Evolutionary conservation across 495 filamentous ascomycete genomes (phyloP), one percentile per base, ranked within the genome.

Genomic region (Friedmanniomyces endolithicus): DNA sequence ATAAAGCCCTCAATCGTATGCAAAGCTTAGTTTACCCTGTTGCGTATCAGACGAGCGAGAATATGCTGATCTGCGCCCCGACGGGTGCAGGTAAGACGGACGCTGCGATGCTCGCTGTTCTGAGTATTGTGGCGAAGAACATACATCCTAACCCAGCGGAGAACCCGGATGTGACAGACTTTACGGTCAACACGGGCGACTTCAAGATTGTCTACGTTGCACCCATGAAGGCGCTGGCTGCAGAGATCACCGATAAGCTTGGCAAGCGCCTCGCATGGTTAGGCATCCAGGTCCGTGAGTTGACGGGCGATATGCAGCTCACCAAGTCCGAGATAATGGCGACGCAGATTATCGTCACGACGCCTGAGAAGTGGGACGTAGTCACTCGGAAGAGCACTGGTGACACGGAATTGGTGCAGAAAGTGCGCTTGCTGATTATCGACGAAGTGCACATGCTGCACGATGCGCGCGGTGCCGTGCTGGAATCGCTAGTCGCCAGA

Each of bases 391-490:
- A 97, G 68, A 90, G 92, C 46, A 95, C 88, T 0, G 92, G 92
- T 2, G 92, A 99, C 65, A 97, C 94, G 6, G 94, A 96, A 65
- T 77, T 99, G 11, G 92, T 97, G 2, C 92, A 97, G 63, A 98
- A 99, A 63, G 92, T 99, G 11, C 80, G 92, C 17, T 72, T 99
- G 27, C 77, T 99, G 48, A 97, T 99, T 59, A 95, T 99, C 64
- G 92, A 99, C 68, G 92, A 99, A 70, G 92, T 99, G 1, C 92
- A 99, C 63, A 99, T 99, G 92, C 82, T 99, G 60, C 92, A 99
- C 64, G 92, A 99, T 65, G 92, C 96, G 65, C 82, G 92, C 63
- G 92, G 92, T 63, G 88, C 92, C 6, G 94, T 99, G 11, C 76
- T 99, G 47, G 92, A 99, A 64, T 95, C 88, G 6, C 72, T 99